A percentile compares a stretch with the other conserved stretches of the same genome.
These are phyloP conservation scores for Aspergillus sp. DNA, from an alignment of 2,329 filamentous ascomycete genomes.

Conservation along the genomic window DNA sequence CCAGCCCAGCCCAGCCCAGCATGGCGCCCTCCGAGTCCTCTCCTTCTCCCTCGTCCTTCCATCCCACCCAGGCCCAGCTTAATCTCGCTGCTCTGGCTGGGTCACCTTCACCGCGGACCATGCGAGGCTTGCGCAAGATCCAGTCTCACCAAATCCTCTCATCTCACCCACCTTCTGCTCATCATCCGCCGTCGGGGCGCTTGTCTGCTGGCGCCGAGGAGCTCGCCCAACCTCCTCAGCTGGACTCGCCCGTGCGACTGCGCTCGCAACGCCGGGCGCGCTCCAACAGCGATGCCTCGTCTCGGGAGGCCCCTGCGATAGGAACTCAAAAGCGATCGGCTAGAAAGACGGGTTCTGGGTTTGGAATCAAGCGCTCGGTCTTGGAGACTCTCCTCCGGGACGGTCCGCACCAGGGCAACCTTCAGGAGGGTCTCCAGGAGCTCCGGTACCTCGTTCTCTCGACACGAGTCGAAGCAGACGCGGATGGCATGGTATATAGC, in stretches of 20 bases:
- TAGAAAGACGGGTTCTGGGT: slow-evolving; percentile 48
- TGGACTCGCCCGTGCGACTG: slow-evolving; percentile 30
- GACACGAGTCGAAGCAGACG: slow-evolving; percentile 53
- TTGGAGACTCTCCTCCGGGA: slow-evolving; percentile 78
- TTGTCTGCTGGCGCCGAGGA: slow-evolving; percentile 25
- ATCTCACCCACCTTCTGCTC: slow-evolving; percentile 54
- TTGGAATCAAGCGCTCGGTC: slow-evolving; percentile 50
- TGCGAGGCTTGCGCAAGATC: slow-evolving; percentile 69
- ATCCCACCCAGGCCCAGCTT: slow-evolving; percentile 27
- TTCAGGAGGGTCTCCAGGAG: slow-evolving; percentile 46
- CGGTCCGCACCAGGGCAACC: slow-evolving; percentile 71
- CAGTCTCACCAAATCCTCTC: slow-evolving; percentile 71
- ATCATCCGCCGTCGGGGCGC: slow-evolving; percentile 39
- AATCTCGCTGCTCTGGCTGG: slow-evolving; percentile 30
- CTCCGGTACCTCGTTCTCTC: slow-evolving; percentile 53
- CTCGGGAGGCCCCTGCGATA: slow-evolving; percentile 34
- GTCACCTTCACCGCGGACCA: slow-evolving; percentile 52
- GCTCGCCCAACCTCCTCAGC: slow-evolving; percentile 29
- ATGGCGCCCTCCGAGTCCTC: slow-evolving; percentile 15
- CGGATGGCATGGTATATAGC: slow-evolving; percentile 53
- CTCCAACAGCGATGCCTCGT: slow-evolving; percentile 71
- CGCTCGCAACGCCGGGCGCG: slow-evolving; percentile 56
- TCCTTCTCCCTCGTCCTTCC: slow-evolving; percentile 15
- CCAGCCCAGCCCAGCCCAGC: slow-evolving; percentile 6
- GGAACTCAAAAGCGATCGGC: slow-evolving; percentile 36